Base-by-base conservation (phyloP, 176 grass and related monocot species). In the Tuctoria greenei region DNA sequence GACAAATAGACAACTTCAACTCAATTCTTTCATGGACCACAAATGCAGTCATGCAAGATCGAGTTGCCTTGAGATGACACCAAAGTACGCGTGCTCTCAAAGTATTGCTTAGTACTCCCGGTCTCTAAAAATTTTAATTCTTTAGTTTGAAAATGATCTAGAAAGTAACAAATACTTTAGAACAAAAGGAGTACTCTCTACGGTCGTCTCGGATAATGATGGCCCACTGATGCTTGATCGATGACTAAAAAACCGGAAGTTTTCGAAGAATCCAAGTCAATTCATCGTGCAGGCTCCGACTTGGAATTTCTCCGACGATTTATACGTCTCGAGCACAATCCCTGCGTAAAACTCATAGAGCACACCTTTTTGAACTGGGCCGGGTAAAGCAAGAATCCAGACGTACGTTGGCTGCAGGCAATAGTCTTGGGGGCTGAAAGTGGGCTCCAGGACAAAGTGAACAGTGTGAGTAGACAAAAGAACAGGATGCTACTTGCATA, bases 391-490 rank as follows among this genome's bases (percentile, higher is more conserved):
- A 27, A 54, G 50, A 45, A 28, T 41, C 45, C 10, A 54, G 74
- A 78, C 80, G 74, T 67, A 78, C 80, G 74, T 67, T 73, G 57
- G 68, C 55, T 58, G 55, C 67, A 14, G 75, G 69, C 55, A 79
- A 43, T n/a, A n/a, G 55, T 87, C 61, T 61, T 40, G 31, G 61
- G 52, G 51, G 44, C 80, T 79, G 86, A 83, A 83, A 88, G 86
- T 74, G 55, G 64, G 80, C 13, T 61, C 61, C 54, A 28, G 68
- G 80, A 83, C 80, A 83, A 83, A 83, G 75, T 57, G 80, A 68
- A 23, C 21, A 79, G 75, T 74, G 55, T 46, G 75, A 79, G 75
- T 83, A 74, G 86, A 83, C 86, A 83, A 83, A 79, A 88, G 80
- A 73, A 72, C 79, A 82, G 62, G 25, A 59, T 65, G 73, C 57